Base-by-base conservation (phyloP, 805 yeast species). In the Saccharomyces jurei region DNA sequence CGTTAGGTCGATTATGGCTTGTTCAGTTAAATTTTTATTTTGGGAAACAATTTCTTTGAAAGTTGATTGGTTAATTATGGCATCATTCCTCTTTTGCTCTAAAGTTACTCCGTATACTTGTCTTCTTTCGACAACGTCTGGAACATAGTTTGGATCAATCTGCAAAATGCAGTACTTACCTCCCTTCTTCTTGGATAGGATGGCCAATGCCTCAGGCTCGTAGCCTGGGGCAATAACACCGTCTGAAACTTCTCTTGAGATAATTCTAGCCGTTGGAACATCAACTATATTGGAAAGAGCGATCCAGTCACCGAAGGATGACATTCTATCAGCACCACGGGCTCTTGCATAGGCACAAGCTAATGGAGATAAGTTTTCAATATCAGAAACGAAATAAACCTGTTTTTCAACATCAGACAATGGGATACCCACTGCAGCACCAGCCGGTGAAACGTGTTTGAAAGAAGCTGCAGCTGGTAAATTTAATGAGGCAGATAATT, bases 281-380 rank as follows among this genome's bases (percentile, higher is more conserved):
- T 92, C 99, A 62, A 92, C 99, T 73, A 87, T 88, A 80, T 91
- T 91, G 59, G 97, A 89, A 60, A 92, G 79, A 52, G 98, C 99
- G 67, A 92, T 92, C 81, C 91, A 92, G 76, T 92, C 99, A 71
- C 99, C 99, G 71, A 92, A 92, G 11, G 96, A 87, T 6, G 97
- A 90, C 99, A 92, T 92, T 81, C 99, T 86, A 76, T 92, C 99
- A 63, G 99, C 98, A 73, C 99, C 99, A 75, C 99, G 87, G 54
- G 99, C 99, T 77, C 98, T 87, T 36, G 98, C 98, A 69, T 92
- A 92, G 57, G 99, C 99, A 69, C 86, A 85, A 60, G 99, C 99
- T 69, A 94, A 80, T 54, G 98, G 98, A 13, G 97, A 88, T 71
- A 92, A 78, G 79, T 91, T 89, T 74, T 89, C 96, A 67, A 91